Base-by-base conservation (phyloP, 192 early-diverging fungal genomes). In the Coemansia sp. region DNA sequence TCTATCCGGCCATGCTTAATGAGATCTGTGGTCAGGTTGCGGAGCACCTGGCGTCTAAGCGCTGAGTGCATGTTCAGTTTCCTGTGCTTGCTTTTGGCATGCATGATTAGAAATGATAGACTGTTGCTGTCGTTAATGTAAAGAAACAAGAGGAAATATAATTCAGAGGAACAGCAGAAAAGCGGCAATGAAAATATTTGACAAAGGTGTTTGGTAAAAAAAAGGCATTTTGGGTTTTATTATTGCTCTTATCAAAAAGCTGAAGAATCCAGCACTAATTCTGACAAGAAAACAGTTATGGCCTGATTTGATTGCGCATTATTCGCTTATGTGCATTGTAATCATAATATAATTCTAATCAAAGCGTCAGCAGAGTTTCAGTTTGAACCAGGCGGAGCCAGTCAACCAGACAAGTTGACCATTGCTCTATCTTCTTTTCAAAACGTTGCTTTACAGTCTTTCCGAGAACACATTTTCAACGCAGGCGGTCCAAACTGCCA, bases 1-100 rank as follows among this genome's bases (percentile, higher is more conserved):
- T 92, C 88, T 47, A 99, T 92, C 61, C 93, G 88, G 67, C 94
- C 95, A 77, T 95, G 82, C 69, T 90, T 82, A 67, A 99, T 89
- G 22, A 98, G 85, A 39, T 91, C 87, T 56, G 93, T 89, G 36
- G 90, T 88, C 80, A 96, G 83, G 77, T 95, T 97, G 61, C 92
- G 83, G 36, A 95, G 81, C 76, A 97, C 85, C 40, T 89, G 87
- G 64, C 86, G 86, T 64, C 95, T 85, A 77, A 94, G 77, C 76
- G 73, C 73, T 55, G 82, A 78, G 21, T 68, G 57, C 76, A 76
- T 76, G 59, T 79, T 79, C 32, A 84, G 77, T 67, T 79, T 84
- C 43, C 77, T 65, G n/a, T 66, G 67, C 37, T 62, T 63, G 63
- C 69, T 72, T 42, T 62, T 69, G 36, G 72, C 72, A 70, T 83